Evolutionary conservation across 345 rosid genomes (phyloP).

Genomic region (Aethionema arabicum): DNA sequence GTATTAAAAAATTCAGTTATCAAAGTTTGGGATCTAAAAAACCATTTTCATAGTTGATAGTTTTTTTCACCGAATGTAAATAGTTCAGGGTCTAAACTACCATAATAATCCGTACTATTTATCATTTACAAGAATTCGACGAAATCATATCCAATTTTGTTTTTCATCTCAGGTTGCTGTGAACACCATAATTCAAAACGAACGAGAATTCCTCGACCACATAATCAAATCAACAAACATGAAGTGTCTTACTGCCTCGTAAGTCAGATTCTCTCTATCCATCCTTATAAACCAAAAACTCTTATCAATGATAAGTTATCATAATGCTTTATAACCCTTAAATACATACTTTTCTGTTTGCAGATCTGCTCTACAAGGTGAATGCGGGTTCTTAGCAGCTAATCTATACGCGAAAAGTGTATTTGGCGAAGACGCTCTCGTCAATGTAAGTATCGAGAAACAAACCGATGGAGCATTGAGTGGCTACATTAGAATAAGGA

Average conservation of each 20-base stretch:
- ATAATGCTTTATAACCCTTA: too few species aligned
- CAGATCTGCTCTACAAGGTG: constrained; percentile 82
- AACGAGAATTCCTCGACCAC: constrained; percentile 42
- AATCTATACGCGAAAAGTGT: constrained; percentile 89
- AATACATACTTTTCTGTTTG: neutral
- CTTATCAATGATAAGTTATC: neutral
- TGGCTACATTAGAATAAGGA: constrained; percentile 86
- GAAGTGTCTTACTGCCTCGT: constrained; percentile 43
- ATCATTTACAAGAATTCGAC: too few species aligned
- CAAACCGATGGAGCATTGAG: constrained; percentile 66
- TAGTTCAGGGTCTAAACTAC: too few species aligned
- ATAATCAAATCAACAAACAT: constrained; percentile 42
- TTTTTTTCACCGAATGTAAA: too few species aligned
- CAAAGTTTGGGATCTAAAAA: too few species aligned
- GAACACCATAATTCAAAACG: constrained; percentile 39
- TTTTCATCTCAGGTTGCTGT: constrained; percentile 40
- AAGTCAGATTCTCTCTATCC: constrained; percentile 15
- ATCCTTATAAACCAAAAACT: neutral
- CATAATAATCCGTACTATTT: too few species aligned
- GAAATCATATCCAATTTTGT: neutral
- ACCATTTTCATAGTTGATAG: too few species aligned
- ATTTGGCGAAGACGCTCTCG: constrained; percentile 85
- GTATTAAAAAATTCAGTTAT: too few species aligned
- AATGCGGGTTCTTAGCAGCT: constrained; percentile 85
- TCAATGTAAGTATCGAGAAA: constrained; percentile 78